These are phyloP conservation scores for Fusarium penzigii DNA, from an alignment of 2,329 filamentous ascomycete genomes.

Conservation along the genomic window DNA sequence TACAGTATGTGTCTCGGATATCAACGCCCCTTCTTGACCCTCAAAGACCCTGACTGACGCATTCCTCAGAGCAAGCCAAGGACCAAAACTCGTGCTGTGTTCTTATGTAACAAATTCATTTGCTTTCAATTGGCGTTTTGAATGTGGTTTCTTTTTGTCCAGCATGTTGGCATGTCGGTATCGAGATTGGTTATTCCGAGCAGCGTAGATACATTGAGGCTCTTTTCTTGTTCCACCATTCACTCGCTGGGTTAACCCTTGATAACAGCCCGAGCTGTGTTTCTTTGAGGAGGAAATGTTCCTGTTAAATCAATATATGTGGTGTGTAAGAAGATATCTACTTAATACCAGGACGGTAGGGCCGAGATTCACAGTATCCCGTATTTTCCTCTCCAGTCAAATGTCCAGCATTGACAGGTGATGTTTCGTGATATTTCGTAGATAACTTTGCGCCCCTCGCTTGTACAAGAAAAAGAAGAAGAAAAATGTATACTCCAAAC, in stretches of 20 bases:
- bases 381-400: not conserved
- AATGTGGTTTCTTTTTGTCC: slow-evolving; percentile 29
- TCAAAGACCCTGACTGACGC: slow-evolving; percentile 5
- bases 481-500: not conserved
- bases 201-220: slow-evolving; percentile 27
- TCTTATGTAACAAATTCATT: slow-evolving; percentile 56
- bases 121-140: slow-evolving; percentile 33
- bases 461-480: not conserved
- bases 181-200: slow-evolving; percentile 36
- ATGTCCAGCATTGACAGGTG: not conserved
- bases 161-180: slow-evolving; percentile 30
- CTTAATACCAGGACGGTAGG: not conserved
- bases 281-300: slow-evolving; percentile 9
- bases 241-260: slow-evolving; percentile 21
- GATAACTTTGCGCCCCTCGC: not conserved
- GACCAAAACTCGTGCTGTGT: slow-evolving; percentile 79
- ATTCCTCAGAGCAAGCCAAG: slow-evolving; percentile 63
- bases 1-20: slow-evolving; percentile 62
- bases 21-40: not conserved
- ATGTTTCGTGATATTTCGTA: not conserved
- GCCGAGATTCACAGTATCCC: not conserved
- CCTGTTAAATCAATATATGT: slow-evolving; percentile 5
- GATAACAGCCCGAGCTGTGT: slow-evolving; percentile 20
- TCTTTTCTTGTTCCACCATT: slow-evolving; percentile 27
- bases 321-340: not conserved